Evolutionary conservation across 2,329 filamentous ascomycete genomes (phyloP).

Genomic region (Allantophomopsis lycopodina): DNA sequence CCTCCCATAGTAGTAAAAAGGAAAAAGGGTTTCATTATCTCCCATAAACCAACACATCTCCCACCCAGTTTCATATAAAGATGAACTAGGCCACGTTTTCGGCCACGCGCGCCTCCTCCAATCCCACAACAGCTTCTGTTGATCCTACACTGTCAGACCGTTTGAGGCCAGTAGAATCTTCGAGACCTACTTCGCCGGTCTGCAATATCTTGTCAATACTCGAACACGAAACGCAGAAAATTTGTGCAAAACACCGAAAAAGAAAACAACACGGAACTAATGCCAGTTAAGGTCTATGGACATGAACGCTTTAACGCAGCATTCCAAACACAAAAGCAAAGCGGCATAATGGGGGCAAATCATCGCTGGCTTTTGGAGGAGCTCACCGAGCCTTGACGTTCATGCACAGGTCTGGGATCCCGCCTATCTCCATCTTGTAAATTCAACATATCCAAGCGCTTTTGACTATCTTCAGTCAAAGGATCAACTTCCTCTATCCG

Average conservation of each 20-base stretch:
- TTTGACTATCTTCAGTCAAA: conserved; percentile 69
- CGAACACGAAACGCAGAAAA: background rate
- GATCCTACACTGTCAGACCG: background rate
- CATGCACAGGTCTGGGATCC: conserved; percentile 37
- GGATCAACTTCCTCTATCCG: conserved; percentile 66
- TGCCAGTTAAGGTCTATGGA: background rate
- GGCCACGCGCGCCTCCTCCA: background rate
- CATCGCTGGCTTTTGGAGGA: conserved; percentile 22
- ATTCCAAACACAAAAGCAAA: conserved; percentile 12
- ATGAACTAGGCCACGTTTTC: too few relatives aligned
- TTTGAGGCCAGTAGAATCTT: background rate
- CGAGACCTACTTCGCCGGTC: background rate
- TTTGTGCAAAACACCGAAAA: background rate
- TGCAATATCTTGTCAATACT: background rate
- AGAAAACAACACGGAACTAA: background rate
- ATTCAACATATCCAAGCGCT: conserved; percentile 79
- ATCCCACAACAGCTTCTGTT: background rate
- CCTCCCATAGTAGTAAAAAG: too few relatives aligned
- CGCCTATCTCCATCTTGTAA: conserved; percentile 67
- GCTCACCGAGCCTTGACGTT: conserved; percentile 45
- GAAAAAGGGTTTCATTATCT: too few relatives aligned
- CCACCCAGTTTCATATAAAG: too few relatives aligned
- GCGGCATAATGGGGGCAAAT: conserved; percentile 15
- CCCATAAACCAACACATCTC: too few relatives aligned
- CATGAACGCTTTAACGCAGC: conserved; percentile 1